Conservation (phyloP, 2,329 filamentous ascomycete genomes). For the Cercospora sesami region DNA sequence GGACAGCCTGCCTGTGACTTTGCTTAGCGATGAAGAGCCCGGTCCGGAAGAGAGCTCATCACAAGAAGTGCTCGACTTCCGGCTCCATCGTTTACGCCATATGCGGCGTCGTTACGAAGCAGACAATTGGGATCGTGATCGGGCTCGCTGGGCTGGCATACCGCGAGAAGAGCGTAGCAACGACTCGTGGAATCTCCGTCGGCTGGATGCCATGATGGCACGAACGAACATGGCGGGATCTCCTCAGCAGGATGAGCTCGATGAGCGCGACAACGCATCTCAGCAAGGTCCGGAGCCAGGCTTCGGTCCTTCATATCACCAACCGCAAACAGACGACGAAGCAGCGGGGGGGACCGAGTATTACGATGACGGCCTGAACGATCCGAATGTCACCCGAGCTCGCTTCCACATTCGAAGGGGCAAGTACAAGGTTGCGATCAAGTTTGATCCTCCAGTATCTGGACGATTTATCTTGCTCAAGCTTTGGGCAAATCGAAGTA, state of each 20-base stretch:
- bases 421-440: conserved; percentile 82
- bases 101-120: conserved; percentile 34
- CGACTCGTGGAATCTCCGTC: conserved; percentile 26
- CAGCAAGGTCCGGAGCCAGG: conserved; percentile 21
- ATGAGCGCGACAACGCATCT: conserved; percentile 20
- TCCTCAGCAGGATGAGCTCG: conserved; percentile 26
- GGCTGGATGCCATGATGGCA: conserved; percentile 34
- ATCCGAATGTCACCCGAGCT: conserved; percentile 56
- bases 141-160: conserved; percentile 19
- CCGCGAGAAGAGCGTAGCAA: conserved; percentile 26
- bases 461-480: conserved; percentile 79
- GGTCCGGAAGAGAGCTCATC: conserved; percentile 37
- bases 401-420: conserved; percentile 80
- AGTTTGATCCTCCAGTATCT: conserved; percentile 75
- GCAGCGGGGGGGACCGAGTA: conserved; percentile 18
- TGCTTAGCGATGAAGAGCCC: conserved; percentile 36
- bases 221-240: conserved; percentile 30
- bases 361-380: conserved; percentile 29
- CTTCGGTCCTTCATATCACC: conserved; percentile 19
- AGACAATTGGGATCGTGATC: conserved; percentile 32
- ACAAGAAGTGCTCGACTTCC: conserved; percentile 39
- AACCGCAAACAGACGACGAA: conserved; percentile 13
- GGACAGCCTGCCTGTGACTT: conserved; percentile 28
- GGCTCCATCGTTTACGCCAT: conserved; percentile 32
- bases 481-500: conserved; percentile 78